phyloP scores from a whole-genome alignment of 495 filamentous ascomycete species.

The Talaromyces liani region DNA sequence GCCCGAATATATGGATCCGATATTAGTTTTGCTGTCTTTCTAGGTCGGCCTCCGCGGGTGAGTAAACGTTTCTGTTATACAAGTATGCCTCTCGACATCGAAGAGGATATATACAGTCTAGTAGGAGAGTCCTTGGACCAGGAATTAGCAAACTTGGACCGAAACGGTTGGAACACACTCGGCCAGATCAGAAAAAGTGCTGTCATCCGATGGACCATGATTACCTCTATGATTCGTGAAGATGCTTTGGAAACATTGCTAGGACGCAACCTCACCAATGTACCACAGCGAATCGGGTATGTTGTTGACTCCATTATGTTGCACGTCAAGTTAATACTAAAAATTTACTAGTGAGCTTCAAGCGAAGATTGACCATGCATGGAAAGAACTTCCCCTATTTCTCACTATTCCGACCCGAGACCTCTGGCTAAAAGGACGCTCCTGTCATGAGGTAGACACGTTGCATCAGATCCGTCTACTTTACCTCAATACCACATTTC shows the following conservation, averaged over 20 bases:
- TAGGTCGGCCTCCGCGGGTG: slow-evolving; percentile 37
- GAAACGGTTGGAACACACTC: slow-evolving; percentile 9
- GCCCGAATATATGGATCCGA: slow-evolving; percentile 37
- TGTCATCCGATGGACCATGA: slow-evolving; percentile 7
- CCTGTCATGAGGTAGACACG: slow-evolving; percentile 6
- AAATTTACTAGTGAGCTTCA: neutral
- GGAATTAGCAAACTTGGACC: slow-evolving; percentile 4
- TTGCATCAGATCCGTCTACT: slow-evolving; percentile 7
- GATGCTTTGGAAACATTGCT: slow-evolving; percentile 8
- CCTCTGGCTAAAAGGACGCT: slow-evolving; percentile 5
- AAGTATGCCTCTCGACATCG: slow-evolving; percentile 8
- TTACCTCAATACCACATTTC: slow-evolving; percentile 7
- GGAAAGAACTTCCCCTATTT: slow-evolving; percentile 6
- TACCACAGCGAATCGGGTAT: slow-evolving; percentile 8
- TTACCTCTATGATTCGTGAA: slow-evolving; percentile 8
- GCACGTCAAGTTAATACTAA: neutral
- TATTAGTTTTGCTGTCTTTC: slow-evolving; percentile 37
- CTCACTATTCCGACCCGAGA: slow-evolving; percentile 4
- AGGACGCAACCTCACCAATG: slow-evolving; percentile 3
- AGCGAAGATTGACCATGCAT: slow-evolving; percentile 8
- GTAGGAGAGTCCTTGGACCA: slow-evolving; percentile 6
- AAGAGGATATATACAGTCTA: slow-evolving; percentile 6
- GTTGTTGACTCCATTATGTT: too few species aligned
- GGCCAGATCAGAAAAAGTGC: slow-evolving; percentile 9
- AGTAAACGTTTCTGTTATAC: slow-evolving; percentile 29